A percentile compares a stretch with the other conserved stretches of the same genome.
These are phyloP conservation scores for Meira nashicola DNA, from an alignment of 1,284 basidiomycete species.

Conservation along the genomic window DNA sequence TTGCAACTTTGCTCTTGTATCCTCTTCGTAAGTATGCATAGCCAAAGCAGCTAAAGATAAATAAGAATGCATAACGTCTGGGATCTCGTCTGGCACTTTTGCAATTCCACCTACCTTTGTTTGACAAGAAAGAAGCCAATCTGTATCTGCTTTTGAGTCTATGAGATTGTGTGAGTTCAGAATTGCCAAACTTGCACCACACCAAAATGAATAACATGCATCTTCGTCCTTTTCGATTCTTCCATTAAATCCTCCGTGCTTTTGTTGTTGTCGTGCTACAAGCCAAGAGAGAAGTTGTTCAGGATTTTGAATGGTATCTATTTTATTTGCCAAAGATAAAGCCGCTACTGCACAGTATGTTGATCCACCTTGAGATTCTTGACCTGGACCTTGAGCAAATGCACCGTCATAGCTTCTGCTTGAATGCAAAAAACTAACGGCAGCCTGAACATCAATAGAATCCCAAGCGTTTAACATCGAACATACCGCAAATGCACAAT, in stretches of 20 bases:
- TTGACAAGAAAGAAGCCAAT: constrained; percentile 38
- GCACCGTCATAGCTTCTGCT: constrained; percentile 76
- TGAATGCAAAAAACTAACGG: constrained; percentile 61
- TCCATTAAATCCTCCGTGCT: constrained; percentile 35
- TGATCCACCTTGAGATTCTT: constrained; percentile 86
- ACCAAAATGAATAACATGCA: constrained; percentile 51
- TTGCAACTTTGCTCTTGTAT: not conserved
- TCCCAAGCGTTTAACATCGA: constrained; percentile 73
- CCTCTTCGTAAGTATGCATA: constrained; percentile 24
- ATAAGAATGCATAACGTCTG: constrained; percentile 49
- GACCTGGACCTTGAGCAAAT: constrained; percentile 72
- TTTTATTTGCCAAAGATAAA: constrained; percentile 59
- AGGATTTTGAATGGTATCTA: not conserved
- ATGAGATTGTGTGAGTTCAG: constrained; percentile 28
- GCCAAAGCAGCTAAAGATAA: constrained; percentile 37
- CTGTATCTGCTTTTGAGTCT: constrained; percentile 24
- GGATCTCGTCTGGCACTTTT: constrained; percentile 38
- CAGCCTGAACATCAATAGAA: constrained; percentile 63
- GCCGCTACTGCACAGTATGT: constrained; percentile 85
- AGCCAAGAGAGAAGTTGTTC: constrained; percentile 18
- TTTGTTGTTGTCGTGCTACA: constrained; percentile 16
- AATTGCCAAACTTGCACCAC: constrained; percentile 33
- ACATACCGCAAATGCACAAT: constrained; percentile 79
- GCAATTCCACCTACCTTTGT: constrained; percentile 40
- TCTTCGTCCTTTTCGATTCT: constrained; percentile 34